A percentile compares a stretch with the other conserved stretches of the same genome.
Evolutionary conservation across 2,329 filamentous ascomycete species (phyloP).

Genomic region (Phaeosphaeriaceae sp.): DNA sequence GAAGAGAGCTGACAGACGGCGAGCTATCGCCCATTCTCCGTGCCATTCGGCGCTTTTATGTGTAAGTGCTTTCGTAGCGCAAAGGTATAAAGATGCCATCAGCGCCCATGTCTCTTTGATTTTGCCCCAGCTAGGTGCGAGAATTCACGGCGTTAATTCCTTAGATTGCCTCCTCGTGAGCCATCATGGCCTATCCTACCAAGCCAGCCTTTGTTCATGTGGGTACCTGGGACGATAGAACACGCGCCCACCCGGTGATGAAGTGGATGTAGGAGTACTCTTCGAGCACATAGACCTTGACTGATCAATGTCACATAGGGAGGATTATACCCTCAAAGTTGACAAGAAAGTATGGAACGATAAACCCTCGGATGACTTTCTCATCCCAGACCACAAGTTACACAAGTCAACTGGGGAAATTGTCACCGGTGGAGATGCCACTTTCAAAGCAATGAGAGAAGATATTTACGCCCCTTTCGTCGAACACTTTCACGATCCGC

Average conservation of each 20-base stretch:
- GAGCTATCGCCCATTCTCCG: not conserved
- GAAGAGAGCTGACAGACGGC: not conserved
- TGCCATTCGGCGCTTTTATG: not conserved
- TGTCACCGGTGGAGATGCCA: slow-evolving; percentile 9
- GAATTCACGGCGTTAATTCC: no score
- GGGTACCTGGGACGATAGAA: slow-evolving; percentile 13
- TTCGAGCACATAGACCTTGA: not conserved
- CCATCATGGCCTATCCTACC: slow-evolving; percentile 15
- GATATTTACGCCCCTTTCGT: slow-evolving; percentile 18
- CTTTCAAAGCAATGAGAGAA: slow-evolving; percentile 2
- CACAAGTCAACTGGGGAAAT: slow-evolving; percentile 13
- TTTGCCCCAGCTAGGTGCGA: no score
- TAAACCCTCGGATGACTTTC: not conserved
- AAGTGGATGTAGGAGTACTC: slow-evolving; percentile 17
- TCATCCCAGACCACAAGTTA: slow-evolving; percentile 9
- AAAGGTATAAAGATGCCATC: not conserved
- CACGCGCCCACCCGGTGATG: slow-evolving; percentile 18
- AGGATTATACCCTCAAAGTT: slow-evolving; percentile 11
- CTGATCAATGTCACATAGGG: slow-evolving; percentile 4
- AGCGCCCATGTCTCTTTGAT: no score
- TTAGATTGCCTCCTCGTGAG: no score
- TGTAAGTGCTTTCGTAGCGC: not conserved
- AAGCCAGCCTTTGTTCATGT: slow-evolving; percentile 17
- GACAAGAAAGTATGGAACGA: slow-evolving; percentile 13
- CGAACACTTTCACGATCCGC: slow-evolving; percentile 8